Percentiles rank a stretch among this genome's conserved stretches.
Conservation (phyloP, 116 monocot species). For the Trichopus zeylanicus region DNA sequence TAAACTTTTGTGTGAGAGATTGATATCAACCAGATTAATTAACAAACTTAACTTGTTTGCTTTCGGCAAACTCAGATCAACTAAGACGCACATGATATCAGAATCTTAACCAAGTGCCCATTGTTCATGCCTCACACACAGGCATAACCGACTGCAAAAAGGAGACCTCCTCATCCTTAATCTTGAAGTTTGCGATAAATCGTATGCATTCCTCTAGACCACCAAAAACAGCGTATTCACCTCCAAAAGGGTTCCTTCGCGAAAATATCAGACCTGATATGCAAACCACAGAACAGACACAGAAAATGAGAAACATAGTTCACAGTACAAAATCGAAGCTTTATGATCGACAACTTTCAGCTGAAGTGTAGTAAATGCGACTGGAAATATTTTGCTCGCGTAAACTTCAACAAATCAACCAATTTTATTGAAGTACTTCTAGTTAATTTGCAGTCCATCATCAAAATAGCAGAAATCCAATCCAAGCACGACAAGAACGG, state of each 20-base stretch:
- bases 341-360: neutral
- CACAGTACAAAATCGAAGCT: neutral
- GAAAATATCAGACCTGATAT: conserved; percentile 85
- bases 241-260: conserved; percentile 90
- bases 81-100: neutral
- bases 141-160: conserved; percentile 71
- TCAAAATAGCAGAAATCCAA: too few relatives aligned
- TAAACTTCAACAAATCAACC: too few relatives aligned
- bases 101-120: neutral
- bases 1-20: too few relatives aligned
- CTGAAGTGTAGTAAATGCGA: too few relatives aligned
- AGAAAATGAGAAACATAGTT: neutral
- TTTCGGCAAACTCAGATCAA: neutral
- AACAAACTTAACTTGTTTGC: neutral
- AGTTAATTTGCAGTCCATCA: too few relatives aligned
- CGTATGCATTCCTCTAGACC: conserved; percentile 93
- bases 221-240: conserved; percentile 88
- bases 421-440: too few relatives aligned
- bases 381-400: too few relatives aligned
- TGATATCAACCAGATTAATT: neutral
- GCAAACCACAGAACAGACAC: too few relatives aligned
- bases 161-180: conserved; percentile 64
- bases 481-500: neutral
- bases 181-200: conserved; percentile 83
- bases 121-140: conserved; percentile 57